Conservation (phyloP, 2,329 filamentous ascomycete species). For the Xylaria sp. region DNA sequence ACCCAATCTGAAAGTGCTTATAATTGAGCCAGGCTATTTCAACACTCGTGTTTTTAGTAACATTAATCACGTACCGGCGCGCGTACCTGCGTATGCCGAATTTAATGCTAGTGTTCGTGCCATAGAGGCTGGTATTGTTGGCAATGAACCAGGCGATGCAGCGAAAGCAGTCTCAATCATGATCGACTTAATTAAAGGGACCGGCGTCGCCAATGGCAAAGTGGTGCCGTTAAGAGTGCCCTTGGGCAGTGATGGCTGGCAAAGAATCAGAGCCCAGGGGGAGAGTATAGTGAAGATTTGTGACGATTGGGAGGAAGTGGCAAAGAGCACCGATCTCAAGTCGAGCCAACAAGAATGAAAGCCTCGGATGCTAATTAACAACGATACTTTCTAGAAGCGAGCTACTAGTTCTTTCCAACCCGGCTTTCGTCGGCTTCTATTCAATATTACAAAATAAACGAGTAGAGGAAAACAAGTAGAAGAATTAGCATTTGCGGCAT, state of each 20-base stretch:
- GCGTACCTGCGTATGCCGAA: slow-evolving; percentile 44
- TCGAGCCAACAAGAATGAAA: not conserved
- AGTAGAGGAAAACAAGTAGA: no score
- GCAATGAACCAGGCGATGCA: slow-evolving; percentile 44
- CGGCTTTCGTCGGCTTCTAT: not conserved
- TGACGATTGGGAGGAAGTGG: slow-evolving; percentile 33
- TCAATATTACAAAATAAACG: not conserved
- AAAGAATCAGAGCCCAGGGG: slow-evolving; percentile 60
- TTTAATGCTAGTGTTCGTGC: slow-evolving; percentile 48
- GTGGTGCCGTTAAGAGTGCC: slow-evolving; percentile 59
- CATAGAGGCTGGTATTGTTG: slow-evolving; percentile 46
- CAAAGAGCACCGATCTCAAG: slow-evolving; percentile 28
- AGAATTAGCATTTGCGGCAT: not conserved
- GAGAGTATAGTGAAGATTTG: slow-evolving; percentile 52
- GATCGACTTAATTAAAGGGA: slow-evolving; percentile 50
- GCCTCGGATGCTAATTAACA: not conserved
- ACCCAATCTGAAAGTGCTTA: slow-evolving; percentile 50
- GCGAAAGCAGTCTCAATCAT: slow-evolving; percentile 41
- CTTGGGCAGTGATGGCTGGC: slow-evolving; percentile 64
- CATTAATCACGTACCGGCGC: slow-evolving; percentile 44
- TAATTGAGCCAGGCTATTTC: slow-evolving; percentile 57
- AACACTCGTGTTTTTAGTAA: slow-evolving; percentile 54
- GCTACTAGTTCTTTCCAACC: not conserved
- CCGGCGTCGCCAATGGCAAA: slow-evolving; percentile 53
- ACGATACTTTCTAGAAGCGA: not conserved